Base-by-base conservation (phyloP, 495 filamentous ascomycete genomes). In the Aspergillus funiculosus region DNA sequence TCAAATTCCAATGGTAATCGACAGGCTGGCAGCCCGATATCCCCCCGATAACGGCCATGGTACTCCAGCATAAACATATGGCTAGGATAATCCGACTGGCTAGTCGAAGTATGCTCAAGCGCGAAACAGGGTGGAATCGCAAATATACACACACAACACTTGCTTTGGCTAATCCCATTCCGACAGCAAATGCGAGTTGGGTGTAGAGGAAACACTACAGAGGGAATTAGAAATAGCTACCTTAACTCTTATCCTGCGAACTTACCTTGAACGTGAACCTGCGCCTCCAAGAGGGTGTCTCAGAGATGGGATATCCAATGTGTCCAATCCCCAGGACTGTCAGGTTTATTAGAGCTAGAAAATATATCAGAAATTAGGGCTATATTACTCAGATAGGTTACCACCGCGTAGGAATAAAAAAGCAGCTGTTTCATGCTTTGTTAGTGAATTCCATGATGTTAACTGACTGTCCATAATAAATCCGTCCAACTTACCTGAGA, bases 301-400 rank as follows among this genome's bases (percentile, higher is more conserved):
- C 20, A 2, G 32, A 39, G 4, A 11, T 39, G 17, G 22, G 32
- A 18, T 46, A 39, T 5, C 43, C 43, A 13, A 25, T 19, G 5
- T 46, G 29, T 9, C 43, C 43, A 20, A 46, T 38, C 3, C 22
- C 28, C 32, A 46, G 25, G n/a, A 28, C 43, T 46, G 15, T 4
- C 20, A n/a, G 14, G 0, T 26, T 13, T 6, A 14, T 43, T 43
- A 32, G 39, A 27, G 26, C 14, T 19, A 19, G 18, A 5, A 19
- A 27, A 20, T 5, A 27, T 5, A 1, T 31, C 15, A 11, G 10
- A 31, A 20, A n/a, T n/a, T 3, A 22, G 19, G 17, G 32, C 15
- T 20, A 13, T 5, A 7, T 20, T 46, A 46, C 43, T 37, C 24
- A 46, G 6, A 21, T 29, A 46, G 8, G 15, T 37, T 13, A 26